Conservation (phyloP, 768 basidiomycete species). For the Ramaria sp. region DNA sequence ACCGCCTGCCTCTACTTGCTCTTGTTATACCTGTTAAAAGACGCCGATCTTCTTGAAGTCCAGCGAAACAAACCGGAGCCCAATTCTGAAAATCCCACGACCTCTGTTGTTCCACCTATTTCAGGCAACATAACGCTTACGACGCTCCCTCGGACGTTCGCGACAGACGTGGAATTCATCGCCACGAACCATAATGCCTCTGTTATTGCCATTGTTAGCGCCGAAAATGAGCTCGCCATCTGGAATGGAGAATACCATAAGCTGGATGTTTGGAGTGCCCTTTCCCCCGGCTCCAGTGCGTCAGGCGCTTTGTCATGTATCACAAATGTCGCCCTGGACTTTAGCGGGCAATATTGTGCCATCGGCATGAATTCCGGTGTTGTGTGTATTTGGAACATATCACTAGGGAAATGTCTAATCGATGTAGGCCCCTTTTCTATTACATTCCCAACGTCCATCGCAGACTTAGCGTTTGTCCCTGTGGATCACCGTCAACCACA, state of each 20-base stretch:
- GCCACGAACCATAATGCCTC: constrained; percentile 59
- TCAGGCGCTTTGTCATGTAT: constrained; percentile 38
- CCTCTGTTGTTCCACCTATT: constrained; percentile 23
- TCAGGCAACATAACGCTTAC: constrained; percentile 43
- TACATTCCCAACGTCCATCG: constrained; percentile 37
- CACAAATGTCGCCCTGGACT: constrained; percentile 54
- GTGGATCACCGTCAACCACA: not conserved
- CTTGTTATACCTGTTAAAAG: constrained; percentile 78
- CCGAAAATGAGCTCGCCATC: constrained; percentile 67
- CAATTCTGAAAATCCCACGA: constrained; percentile 29
- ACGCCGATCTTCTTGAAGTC: constrained; percentile 82
- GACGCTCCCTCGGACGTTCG: constrained; percentile 70
- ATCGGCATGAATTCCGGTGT: constrained; percentile 61
- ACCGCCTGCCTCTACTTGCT: constrained; percentile 64
- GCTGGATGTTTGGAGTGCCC: constrained; percentile 41
- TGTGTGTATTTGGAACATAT: constrained; percentile 53
- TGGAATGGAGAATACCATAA: constrained; percentile 40
- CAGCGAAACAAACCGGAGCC: constrained; percentile 50
- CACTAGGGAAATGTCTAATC: constrained; percentile 21
- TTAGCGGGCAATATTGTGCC: constrained; percentile 49
- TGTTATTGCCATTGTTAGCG: constrained; percentile 56
- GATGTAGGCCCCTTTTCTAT: constrained; percentile 32
- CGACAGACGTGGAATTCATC: constrained; percentile 74
- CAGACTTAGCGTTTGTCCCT: constrained; percentile 37
- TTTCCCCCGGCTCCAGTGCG: constrained; percentile 38